Percentiles rank a stretch among this genome's conserved stretches.
Conservation (phyloP, 1,284 basidiomycete species). For the Cystobasidium pallidum region DNA sequence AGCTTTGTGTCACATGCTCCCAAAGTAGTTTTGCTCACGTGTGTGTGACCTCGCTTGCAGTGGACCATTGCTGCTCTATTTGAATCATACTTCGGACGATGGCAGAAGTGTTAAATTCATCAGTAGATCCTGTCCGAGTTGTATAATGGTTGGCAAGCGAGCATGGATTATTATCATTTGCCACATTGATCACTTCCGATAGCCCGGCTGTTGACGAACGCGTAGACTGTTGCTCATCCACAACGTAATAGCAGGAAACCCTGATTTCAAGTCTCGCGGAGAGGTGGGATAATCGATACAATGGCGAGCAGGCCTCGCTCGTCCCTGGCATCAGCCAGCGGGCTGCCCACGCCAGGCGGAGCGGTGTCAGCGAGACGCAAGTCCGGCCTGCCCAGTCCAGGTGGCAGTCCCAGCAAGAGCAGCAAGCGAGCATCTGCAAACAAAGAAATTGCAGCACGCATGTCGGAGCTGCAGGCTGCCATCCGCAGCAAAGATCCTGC, state of each 20-base stretch:
- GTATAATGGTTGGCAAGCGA: background rate
- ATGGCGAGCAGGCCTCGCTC: slow-evolving; percentile 39
- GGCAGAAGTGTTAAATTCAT: slow-evolving; percentile 45
- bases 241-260: background rate
- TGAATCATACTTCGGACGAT: slow-evolving; percentile 59
- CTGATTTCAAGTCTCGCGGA: too few relatives aligned
- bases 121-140: slow-evolving; percentile 2
- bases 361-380: slow-evolving; percentile 24
- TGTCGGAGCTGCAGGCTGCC: slow-evolving; percentile 42
- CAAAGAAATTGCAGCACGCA: slow-evolving; percentile 29
- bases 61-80: slow-evolving; percentile 92
- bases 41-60: slow-evolving; percentile 37
- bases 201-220: too few relatives aligned
- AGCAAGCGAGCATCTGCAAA: slow-evolving; percentile 7
- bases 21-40: background rate
- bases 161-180: background rate
- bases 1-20: too few relatives aligned
- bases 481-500: slow-evolving; percentile 40
- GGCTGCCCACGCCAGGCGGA: slow-evolving; percentile 36
- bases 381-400: slow-evolving; percentile 30
- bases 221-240: too few relatives aligned
- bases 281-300: too few relatives aligned
- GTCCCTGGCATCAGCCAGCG: slow-evolving; percentile 21
- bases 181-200: background rate
- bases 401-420: slow-evolving; percentile 17